Evolutionary conservation across 1,284 basidiomycete species (phyloP), one percentile per base, ranked within the genome.

Genomic region (Volvariella surrecta): DNA sequence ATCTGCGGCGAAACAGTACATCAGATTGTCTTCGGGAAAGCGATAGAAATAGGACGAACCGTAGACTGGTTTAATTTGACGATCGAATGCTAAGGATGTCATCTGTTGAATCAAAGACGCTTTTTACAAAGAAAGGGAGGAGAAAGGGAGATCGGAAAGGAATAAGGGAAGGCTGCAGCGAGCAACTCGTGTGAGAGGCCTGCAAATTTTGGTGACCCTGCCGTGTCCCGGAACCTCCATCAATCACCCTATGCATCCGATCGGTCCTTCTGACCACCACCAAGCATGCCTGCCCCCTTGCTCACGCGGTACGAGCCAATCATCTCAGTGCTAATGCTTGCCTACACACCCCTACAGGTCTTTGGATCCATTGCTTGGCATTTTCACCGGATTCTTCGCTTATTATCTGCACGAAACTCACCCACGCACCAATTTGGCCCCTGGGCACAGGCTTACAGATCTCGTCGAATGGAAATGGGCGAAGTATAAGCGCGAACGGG

Each of bases 381-480:
- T 89, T 37, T 89, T 90, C 59, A 92, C 89, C 1, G 87, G 90
- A 15, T 60, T 82, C 35, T 66, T 92, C 35, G 90, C 90, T 1
- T 93, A 82, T 60, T 80, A 88, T 58, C 74, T 94, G 17, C 77
- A 87, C 62, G 89, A 93, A 60, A 85, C 72, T 32, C 82, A 93
- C 60, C 90, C 90, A 3, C 78, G 89, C 40, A 87, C 82, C 1
- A 80, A 76, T 8, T 72, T 82, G 11, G 67, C 76, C 1, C 66
- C 71, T n/a, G 79, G 83, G 6, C 72, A 89, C 50, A 76, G 73
- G 24, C 64, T 94, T 17, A 48, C 58, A 4, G 67, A 74, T 38
- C 73, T 94, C 30, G 47, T 83, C 13, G 62, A 56, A 17, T 92
- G 89, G 89, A 89, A 86, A 60, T 78, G 73, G 70, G 53, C 52